Evolutionary conservation across 2,329 filamentous ascomycete species (phyloP).

Genomic region (Diaporthe vexans): DNA sequence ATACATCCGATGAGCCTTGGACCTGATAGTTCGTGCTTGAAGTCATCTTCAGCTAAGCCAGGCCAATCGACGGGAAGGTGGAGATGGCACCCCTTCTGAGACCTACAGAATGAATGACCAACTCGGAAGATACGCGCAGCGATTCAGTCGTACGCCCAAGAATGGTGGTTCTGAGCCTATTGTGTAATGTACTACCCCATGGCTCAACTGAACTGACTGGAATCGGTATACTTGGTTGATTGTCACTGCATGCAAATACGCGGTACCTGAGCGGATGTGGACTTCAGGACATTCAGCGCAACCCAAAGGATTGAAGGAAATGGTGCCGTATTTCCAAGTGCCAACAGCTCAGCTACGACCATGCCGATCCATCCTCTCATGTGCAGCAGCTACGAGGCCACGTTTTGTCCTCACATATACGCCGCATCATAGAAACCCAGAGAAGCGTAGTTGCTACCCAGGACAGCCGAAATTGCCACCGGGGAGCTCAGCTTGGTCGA

Average conservation of each 20-base stretch:
- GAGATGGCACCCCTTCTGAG: too few species aligned
- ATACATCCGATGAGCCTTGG: too few species aligned
- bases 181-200: not conserved
- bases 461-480: constrained; percentile 51
- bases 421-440: constrained; percentile 48
- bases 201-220: not conserved
- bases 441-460: constrained; percentile 47
- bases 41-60: too few species aligned
- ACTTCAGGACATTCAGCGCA: not conserved
- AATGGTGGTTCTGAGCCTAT: not conserved
- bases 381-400: not conserved
- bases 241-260: not conserved
- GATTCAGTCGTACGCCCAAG: too few species aligned
- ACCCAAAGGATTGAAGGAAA: not conserved
- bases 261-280: not conserved
- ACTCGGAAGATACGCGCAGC: too few species aligned
- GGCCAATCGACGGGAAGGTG: too few species aligned
- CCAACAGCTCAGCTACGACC: not conserved
- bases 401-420: constrained; percentile 45
- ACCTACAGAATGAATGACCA: too few species aligned
- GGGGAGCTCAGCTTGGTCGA: constrained; percentile 52
- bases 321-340: not conserved
- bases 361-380: not conserved
- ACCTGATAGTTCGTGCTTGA: too few species aligned
- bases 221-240: not conserved